phyloP scores from a whole-genome alignment of 2,329 filamentous ascomycete genomes.

The Fusarium oligoseptatum region DNA sequence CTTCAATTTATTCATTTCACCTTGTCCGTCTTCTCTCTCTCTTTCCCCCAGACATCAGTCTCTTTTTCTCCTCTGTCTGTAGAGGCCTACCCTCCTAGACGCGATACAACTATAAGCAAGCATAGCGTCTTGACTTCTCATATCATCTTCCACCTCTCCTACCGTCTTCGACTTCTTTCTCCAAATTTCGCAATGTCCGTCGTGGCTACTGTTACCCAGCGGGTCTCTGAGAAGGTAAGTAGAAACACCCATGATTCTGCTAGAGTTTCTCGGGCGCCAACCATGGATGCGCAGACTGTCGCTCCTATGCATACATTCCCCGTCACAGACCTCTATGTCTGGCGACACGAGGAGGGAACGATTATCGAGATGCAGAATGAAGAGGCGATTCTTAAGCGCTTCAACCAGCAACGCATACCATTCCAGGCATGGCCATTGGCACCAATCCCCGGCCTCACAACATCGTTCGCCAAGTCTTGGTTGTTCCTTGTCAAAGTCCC shows the following conservation, averaged over 20 bases:
- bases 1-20: background rate
- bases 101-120: background rate
- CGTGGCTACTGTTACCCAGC: background rate
- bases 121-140: background rate
- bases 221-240: background rate
- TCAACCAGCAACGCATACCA: constrained; percentile 40
- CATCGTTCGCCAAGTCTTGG: constrained; percentile 50
- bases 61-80: background rate
- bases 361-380: constrained; percentile 54
- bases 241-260: background rate
- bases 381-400: constrained; percentile 35
- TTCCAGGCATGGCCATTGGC: constrained; percentile 50
- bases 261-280: constrained; percentile 15
- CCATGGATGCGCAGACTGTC: background rate
- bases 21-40: background rate
- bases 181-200: background rate
- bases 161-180: background rate
- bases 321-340: constrained; percentile 42
- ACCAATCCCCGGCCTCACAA: constrained; percentile 47
- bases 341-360: constrained; percentile 49
- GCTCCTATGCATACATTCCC: constrained; percentile 39
- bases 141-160: background rate
- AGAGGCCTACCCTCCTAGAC: background rate
- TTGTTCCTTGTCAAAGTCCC: constrained; percentile 49
- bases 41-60: background rate